Base-by-base conservation (phyloP, 106 monocot genomes). In the Agapanthus africanus region DNA sequence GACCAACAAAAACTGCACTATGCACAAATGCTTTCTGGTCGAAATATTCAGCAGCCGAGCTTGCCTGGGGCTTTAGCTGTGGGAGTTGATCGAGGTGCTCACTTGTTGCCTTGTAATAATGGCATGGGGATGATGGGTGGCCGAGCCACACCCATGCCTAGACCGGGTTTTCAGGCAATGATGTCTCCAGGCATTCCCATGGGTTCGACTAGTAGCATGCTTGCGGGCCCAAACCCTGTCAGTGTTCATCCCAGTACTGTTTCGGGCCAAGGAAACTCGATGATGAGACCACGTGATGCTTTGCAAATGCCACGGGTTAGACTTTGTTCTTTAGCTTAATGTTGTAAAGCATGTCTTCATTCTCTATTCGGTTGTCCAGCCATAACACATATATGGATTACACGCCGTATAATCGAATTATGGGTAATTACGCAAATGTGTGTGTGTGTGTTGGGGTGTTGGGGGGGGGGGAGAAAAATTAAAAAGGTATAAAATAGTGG, bases 1-100 rank as follows among this genome's bases (percentile, higher is more conserved):
- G 91, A 95, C 44, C 83, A 81, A 40, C 85, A 86, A 70, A 88
- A 79, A 62, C 70, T 80, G 31, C 84, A 91, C 56, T 88, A 89
- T 49, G 70, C 41, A 37, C 91, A 84, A 38, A 82, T 88, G 81
- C 63, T 86, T 67, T 63, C 88, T 46, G 71, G 91, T 44, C 79
- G 97, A 73, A 91, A 59, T 66, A 54, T 85, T 65, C 91, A 83
- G 63, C 90, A 86, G 66, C 60, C 83, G 51, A 65, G 63, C 37
- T 46, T 83, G 28, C 69, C 80, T 71, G 84, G 80, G 10, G 11
- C 78, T 62, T 72, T 88, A 42, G 76, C 88, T 30, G 54, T 78
- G 30, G 88, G 74, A 14, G 73, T 73, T 76, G 93, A 93, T 68
- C 84, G 84, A 49, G 77, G 84, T 76, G 85, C 81, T 30, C 71